Base-by-base conservation (phyloP, 768 basidiomycete genomes). In the Roridomyces roridus region DNA sequence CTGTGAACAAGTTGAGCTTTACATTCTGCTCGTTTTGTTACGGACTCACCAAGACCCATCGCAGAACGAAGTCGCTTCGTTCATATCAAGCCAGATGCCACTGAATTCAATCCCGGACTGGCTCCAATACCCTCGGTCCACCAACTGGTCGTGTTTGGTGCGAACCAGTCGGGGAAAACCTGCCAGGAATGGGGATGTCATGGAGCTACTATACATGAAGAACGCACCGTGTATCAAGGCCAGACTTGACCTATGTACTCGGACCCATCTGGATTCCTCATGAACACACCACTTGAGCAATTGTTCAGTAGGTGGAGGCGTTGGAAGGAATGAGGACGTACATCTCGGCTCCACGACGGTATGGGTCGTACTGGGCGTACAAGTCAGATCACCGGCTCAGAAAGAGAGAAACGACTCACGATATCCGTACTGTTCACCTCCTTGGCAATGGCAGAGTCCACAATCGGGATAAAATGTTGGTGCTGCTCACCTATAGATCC, bases 241-340 rank as follows among this genome's bases (percentile, higher is more conserved):
- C 88, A 91, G 12, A 90, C 89, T 65, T 86, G 79, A 12, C 91
- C 91, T 4, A 90, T 67, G 69, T 88, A 91, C 62, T 86, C 80
- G 37, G 85, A 79, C 1, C 85, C 86, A 64, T 92, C 86, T 1
- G 86, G 86, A 67, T 92, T 91, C 62, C 84, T 89, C 48, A 92
- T 81, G 68, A 85, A 92, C 3, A 85, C 80, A 46, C 83, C 80
- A 23, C 87, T 88, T 29, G 25, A 46, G 28, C 42, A 41, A 17
- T 20, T 25, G 44, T 31, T 42, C 31, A 28, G 45, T 0, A 36
- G 31, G 34, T 44, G 24, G 42, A 43, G 25, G 45, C 34, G 15
- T 26, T 26, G 29, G 25, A 40, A 44, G 36, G 52, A 43, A 36
- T 28, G 46, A 36, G 52, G 17, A 6, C 81, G 62, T 64, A 86